Evolutionary conservation across 139 green algal genomes (phyloP), one percentile per base, ranked within the genome.

Genomic region (Zygnema cylindricum): DNA sequence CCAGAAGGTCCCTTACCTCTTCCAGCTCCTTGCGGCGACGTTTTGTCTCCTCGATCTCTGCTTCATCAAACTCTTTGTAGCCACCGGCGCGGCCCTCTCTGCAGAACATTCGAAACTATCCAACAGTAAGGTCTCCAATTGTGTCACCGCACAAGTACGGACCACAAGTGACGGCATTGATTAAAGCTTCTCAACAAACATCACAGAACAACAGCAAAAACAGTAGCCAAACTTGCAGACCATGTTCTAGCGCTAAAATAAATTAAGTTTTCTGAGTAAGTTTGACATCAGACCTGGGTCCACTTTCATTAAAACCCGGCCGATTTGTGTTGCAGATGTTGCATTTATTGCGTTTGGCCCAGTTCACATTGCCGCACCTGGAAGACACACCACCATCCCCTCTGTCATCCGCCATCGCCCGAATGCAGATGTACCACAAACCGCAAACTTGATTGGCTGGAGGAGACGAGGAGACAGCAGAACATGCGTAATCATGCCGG

Each of bases 51-150:
- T 91, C 79, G 25, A 90, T 36, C 69, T 93, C 91, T 11, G 77
- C 81, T 39, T 93, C 87, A 30, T 93, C 88, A 25, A 93, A 75
- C 82, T 93, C 91, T 42, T 93, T 93, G 91, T 89, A 92, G 23
- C 91, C 91, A 55, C 91, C 91, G 35, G 63, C 87, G n/a, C 81
- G 81, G 40, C 90, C 90, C 77, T 92, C 90, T n/a, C 90, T 87
- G 49, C 23, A 84, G n/a, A 41, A 55, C 85, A 87, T 42, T 73
- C 57, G n/a, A n/a, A n/a, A n/a, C n/a, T n/a, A n/a, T n/a, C n/a
- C 57, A 73, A 30, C 25, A 30, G 57, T 73, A 30, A 30, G 30
- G 25, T 25, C 30, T 73, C 30, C 57, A 25, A 30, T 73, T 25
- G 30, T 30, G 57, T 25, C 57, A 73, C 30, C 57, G 30, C 30